Conservation (phyloP, 352 stramenopile species). For the Plasmopara halstedii region DNA sequence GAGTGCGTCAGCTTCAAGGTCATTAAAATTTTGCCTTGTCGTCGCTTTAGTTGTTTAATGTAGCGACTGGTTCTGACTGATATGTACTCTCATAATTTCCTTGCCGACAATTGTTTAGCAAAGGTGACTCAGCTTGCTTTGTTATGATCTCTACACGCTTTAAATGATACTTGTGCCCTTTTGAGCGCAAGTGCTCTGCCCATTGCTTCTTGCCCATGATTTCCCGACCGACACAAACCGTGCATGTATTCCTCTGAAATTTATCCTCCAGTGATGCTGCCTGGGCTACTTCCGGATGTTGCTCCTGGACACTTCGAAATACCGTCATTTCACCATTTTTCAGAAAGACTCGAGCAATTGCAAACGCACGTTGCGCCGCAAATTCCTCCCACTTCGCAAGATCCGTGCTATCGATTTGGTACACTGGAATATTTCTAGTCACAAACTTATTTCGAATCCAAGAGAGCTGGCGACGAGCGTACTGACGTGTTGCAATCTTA, state of each 20-base stretch:
- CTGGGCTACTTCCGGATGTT: conserved; percentile 32
- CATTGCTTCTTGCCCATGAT: conserved; percentile 67
- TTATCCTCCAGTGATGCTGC: conserved; percentile 44
- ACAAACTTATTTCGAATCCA: conserved; percentile 87
- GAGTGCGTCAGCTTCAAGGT: conserved; percentile 32
- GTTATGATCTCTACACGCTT: conserved; percentile 60
- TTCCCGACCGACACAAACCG: conserved; percentile 52
- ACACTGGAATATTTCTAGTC: conserved; percentile 78
- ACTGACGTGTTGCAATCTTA: conserved; percentile 77
- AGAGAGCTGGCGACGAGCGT: conserved; percentile 77
- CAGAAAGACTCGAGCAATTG: conserved; percentile 60
- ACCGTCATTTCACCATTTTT: conserved; percentile 18
- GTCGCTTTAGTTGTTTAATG: conserved; percentile 1
- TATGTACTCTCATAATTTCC: too few species aligned
- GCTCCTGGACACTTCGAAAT: conserved; percentile 39
- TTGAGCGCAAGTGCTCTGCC: conserved; percentile 65
- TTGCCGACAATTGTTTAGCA: too few species aligned
- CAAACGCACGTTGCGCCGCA: conserved; percentile 50
- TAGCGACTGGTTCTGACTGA: too few species aligned
- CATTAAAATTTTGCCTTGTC: too few species aligned
- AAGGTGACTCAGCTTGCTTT: conserved; percentile 16
- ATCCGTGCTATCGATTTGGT: conserved; percentile 78
- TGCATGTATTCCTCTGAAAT: conserved; percentile 51
- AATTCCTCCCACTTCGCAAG: conserved; percentile 43
- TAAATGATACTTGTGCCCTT: conserved; percentile 76